A percentile compares a stretch with the other conserved stretches of the same genome.
phyloP scores from a whole-genome alignment of 2,329 filamentous ascomycete genomes.

The Amesomyces nigricolor region DNA sequence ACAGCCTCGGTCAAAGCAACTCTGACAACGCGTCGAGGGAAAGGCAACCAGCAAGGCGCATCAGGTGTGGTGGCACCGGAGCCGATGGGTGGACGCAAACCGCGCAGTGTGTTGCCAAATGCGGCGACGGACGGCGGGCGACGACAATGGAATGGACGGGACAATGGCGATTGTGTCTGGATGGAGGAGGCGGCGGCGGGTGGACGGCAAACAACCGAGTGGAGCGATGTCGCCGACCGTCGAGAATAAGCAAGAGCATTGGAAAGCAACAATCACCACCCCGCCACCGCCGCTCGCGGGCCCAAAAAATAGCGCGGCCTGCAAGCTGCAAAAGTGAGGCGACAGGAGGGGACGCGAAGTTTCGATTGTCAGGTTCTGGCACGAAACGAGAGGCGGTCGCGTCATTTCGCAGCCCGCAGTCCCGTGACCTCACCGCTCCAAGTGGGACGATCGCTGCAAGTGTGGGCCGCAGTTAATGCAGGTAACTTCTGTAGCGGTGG shows the following conservation, averaged over 20 bases:
- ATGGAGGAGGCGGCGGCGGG: not conserved
- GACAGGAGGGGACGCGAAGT: not conserved
- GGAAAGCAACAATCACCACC: too few relatives aligned
- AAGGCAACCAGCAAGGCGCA: too few relatives aligned
- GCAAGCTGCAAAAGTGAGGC: not conserved
- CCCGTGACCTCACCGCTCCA: not conserved
- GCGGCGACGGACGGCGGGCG: too few relatives aligned
- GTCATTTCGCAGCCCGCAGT: not conserved
- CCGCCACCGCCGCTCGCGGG: not conserved
- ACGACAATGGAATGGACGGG: too few relatives aligned
- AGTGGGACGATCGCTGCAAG: not conserved
- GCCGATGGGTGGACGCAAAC: too few relatives aligned
- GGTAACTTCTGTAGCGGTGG: not conserved
- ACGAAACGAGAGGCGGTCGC: not conserved
- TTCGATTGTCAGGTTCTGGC: not conserved
- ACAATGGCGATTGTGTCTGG: too few relatives aligned
- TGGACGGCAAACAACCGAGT: not conserved
- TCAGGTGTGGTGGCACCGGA: too few relatives aligned
- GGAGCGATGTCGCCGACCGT: not conserved
- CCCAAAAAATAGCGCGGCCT: not conserved
- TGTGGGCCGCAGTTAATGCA: not conserved
- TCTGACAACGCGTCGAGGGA: not conserved
- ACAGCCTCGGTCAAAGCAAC: not conserved
- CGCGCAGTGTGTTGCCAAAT: too few relatives aligned
- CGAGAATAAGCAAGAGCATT: not conserved